These are phyloP conservation scores for Ceratocystis colombiana DNA, from an alignment of 2,329 filamentous ascomycete species.

Conservation along the genomic window DNA sequence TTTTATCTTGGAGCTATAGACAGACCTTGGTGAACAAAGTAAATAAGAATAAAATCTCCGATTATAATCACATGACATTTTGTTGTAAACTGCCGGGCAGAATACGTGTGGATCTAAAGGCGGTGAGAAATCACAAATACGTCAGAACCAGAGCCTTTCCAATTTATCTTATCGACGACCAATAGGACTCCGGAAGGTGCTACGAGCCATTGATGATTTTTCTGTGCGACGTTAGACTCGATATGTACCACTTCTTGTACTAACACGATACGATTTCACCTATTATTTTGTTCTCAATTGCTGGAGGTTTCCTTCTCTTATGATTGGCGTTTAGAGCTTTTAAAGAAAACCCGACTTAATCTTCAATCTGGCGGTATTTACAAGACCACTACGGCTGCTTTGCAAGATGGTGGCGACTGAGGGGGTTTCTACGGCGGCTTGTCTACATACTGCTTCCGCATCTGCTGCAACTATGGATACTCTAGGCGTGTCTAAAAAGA, in stretches of 20 bases:
- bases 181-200: conserved; percentile 7
- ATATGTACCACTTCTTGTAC: background rate
- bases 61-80: background rate
- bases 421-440: background rate
- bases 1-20: background rate
- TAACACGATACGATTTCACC: background rate
- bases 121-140: background rate
- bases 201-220: conserved; percentile 12
- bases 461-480: conserved; percentile 19
- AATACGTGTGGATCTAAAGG: background rate
- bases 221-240: conserved; percentile 6
- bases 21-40: background rate
- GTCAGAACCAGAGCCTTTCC: background rate
- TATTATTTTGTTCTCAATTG: background rate
- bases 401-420: conserved; percentile 18
- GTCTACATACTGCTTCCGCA: background rate
- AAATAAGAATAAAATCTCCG: background rate
- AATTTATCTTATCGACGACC: conserved; percentile 19
- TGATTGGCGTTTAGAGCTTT: too few species aligned
- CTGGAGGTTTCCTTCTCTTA: background rate
- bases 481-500: conserved; percentile 34
- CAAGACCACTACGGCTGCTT: conserved; percentile 14
- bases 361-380: conserved; percentile 22
- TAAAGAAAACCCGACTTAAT: background rate
- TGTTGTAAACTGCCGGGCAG: background rate